phyloP scores from a whole-genome alignment of 805 yeast species.

The Scheffersomyces amazonensis region DNA sequence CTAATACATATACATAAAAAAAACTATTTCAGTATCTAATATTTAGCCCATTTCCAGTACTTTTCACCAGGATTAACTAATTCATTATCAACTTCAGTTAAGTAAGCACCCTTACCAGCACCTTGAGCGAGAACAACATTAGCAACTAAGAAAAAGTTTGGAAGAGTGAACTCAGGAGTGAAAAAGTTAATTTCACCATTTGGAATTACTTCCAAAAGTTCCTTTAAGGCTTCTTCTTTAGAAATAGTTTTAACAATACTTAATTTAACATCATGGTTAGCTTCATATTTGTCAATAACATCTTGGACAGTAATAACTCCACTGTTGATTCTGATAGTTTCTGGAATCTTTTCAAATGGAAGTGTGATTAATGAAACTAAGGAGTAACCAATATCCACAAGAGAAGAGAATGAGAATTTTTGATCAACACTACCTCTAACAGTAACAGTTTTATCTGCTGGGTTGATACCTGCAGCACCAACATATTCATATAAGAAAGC shows the following conservation, averaged over 20 bases:
- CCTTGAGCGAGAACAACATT: conserved; percentile 14
- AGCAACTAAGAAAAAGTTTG: conserved; percentile 28
- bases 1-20: too few relatives aligned
- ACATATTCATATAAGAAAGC: conserved; percentile 29
- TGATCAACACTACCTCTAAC: conserved; percentile 39
- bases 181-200: conserved; percentile 11
- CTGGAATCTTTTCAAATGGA: conserved; percentile 34
- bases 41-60: conserved; percentile 35
- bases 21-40: too few relatives aligned
- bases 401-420: conserved; percentile 31
- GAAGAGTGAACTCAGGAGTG: conserved; percentile 13
- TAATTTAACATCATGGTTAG: conserved; percentile 30
- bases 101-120: conserved; percentile 17
- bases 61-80: conserved; percentile 35
- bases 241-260: conserved; percentile 14
- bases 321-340: conserved; percentile 15
- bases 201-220: conserved; percentile 12
- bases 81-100: conserved; percentile 23
- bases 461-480: conserved; percentile 36
- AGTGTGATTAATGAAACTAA: conserved; percentile 40
- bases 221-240: not conserved
- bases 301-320: conserved; percentile 37
- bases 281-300: conserved; percentile 38
- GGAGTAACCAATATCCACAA: conserved; percentile 43
- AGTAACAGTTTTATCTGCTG: conserved; percentile 28